Base-by-base conservation (phyloP, 1,284 basidiomycete species). In the Inonotus hispidus region DNA sequence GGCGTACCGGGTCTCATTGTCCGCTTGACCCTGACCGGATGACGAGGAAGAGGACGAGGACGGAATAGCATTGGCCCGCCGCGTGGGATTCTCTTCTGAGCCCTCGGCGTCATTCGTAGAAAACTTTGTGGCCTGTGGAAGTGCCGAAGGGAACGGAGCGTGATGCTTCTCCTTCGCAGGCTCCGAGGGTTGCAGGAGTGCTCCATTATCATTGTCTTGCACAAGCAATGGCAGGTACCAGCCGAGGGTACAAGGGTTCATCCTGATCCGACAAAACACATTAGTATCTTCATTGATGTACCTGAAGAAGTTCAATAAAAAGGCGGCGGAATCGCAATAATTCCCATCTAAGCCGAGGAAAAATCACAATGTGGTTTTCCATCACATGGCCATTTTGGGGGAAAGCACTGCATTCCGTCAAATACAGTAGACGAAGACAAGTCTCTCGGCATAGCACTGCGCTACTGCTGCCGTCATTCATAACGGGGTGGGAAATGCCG, bases 241-340 rank as follows among this genome's bases (percentile, higher is more conserved):
- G 5, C 90, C 90, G n/a, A 95, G 82, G 27, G 93, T 96, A 65
- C 90, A 91, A 56, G 95, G 94, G 71, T 98, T 97, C 92, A 95
- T 95, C 77, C 89, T 90, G 71, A 57, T 67, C 54, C 53, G 52
- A 58, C 53, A 56, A 62, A 53, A 41, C 29, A 63, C 19, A 16
- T 62, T 47, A 61, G 49, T n/a, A 46, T 58, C 45, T 37, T 58
- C 21, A 23, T 13, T 21, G 27, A 46, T 29, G 58, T 46, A 29
- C 53, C 58, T 54, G 52, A 53, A 53, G 27, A 59, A 45, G 58
- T 43, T 23, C 23, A 39, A 23, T 25, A 27, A 37, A 53, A 53
- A 32, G 8, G 32, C 41, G 19, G 43, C 19, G 29, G 45, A 38
- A 60, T 60, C 53, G 53, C 45, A 60, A 60, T 60, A 46, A 55